Conservation (phyloP, 192 early-diverging fungal genomes). For the Pecoramyces ruminantium region DNA sequence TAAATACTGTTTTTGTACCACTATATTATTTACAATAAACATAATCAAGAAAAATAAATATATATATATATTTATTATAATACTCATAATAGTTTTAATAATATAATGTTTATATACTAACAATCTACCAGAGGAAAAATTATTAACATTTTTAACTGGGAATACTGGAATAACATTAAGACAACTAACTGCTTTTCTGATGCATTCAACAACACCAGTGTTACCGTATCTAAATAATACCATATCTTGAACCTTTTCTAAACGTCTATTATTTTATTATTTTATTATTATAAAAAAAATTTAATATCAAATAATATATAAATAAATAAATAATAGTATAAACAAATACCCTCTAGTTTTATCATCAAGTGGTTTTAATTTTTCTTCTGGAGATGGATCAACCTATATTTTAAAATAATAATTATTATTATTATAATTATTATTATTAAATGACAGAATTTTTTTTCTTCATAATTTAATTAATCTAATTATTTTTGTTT, state of each 20-base stretch:
- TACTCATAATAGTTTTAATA: too few relatives aligned
- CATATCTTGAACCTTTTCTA: conserved; percentile 38
- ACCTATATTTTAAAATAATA: conserved; percentile 8
- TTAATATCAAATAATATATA: not conserved
- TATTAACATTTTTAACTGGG: conserved; percentile 56
- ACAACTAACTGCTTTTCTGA: conserved; percentile 41
- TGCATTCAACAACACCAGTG: conserved; percentile 59
- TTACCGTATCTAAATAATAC: conserved; percentile 71
- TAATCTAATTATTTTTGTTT: not conserved
- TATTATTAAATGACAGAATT: too few relatives aligned
- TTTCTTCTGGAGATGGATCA: conserved; percentile 4
- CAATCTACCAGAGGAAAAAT: conserved; percentile 28
- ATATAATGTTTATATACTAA: conserved; percentile 3
- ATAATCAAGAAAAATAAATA: too few relatives aligned
- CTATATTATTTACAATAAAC: conserved; percentile 2
- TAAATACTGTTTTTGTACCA: conserved; percentile 33
- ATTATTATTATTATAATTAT: conserved; percentile 31
- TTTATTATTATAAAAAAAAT: not conserved
- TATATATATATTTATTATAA: too few relatives aligned
- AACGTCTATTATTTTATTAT: not conserved
- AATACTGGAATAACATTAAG: conserved; percentile 53
- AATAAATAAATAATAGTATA: too few relatives aligned
- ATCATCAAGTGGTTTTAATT: conserved; percentile 10
- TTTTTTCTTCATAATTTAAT: too few relatives aligned
- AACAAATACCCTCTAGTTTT: conserved; percentile 7